Conservation (phyloP, 257 asterid species). For the Salvia hispanica region DNA sequence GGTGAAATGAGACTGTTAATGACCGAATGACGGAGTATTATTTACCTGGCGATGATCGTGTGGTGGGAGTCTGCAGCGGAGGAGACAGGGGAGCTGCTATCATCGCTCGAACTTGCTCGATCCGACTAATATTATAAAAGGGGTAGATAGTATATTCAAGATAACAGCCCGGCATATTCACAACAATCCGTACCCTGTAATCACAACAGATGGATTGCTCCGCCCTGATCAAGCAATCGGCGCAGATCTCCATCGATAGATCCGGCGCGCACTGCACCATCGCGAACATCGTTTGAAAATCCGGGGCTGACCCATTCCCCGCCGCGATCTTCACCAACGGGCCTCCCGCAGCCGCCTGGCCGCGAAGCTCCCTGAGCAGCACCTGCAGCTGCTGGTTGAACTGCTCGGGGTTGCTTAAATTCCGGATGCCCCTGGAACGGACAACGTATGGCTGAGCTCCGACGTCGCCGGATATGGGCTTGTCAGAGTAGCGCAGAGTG, state of each 20-base stretch:
- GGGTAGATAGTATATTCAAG: neutral
- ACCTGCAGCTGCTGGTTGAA: neutral
- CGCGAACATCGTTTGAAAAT: conserved; percentile 13
- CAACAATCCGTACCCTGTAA: neutral
- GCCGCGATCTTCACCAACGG: conserved; percentile 16
- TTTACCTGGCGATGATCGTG: conserved; percentile 1
- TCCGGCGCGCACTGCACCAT: conserved; percentile 30
- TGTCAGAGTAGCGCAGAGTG: conserved; percentile 23
- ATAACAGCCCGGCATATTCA: conserved; percentile 6
- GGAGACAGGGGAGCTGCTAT: neutral
- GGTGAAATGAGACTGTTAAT: too few relatives aligned
- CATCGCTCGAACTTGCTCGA: conserved; percentile 4
- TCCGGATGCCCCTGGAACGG: rapidly evolving
- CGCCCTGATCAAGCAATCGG: neutral
- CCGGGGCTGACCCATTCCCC: conserved; percentile 2
- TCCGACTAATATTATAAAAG: conserved; percentile 25
- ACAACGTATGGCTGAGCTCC: neutral
- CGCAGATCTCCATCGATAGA: neutral
- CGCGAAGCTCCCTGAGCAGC: conserved; percentile 1
- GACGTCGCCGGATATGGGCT: neutral
- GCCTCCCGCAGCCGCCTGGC: conserved; percentile 20
- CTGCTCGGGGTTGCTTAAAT: neutral
- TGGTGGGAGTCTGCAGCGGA: neutral
- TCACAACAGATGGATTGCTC: neutral
- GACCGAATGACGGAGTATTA: too few relatives aligned